phyloP scores from a whole-genome alignment of 352 stramenopile species.

The Thraustochytrium striatum region DNA sequence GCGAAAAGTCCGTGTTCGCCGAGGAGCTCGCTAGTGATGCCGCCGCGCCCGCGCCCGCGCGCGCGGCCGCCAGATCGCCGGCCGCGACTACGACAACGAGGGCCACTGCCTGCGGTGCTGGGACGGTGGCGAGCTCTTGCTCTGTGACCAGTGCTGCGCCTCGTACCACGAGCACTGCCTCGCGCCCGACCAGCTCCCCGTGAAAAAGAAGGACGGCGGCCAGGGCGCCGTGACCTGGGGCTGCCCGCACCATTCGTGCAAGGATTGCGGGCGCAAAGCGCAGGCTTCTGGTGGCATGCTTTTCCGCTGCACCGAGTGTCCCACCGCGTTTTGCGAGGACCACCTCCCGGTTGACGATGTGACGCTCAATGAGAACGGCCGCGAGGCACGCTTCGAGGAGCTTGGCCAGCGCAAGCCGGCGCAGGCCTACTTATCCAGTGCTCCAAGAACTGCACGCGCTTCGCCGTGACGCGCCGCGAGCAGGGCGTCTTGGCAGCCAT shows the following conservation, averaged over 20 bases:
- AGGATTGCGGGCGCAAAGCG: slow-evolving; percentile 11
- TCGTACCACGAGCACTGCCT: slow-evolving; percentile 49
- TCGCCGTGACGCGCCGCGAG: neutral
- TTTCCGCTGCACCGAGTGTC: slow-evolving; percentile 54
- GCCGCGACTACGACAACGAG: slow-evolving; percentile 50
- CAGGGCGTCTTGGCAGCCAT: slow-evolving; percentile 2
- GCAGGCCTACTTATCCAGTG: slow-evolving; percentile 50
- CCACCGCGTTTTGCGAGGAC: slow-evolving; percentile 55
- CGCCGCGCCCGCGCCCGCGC: neutral
- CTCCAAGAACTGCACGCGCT: slow-evolving; percentile 37
- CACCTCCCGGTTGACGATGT: slow-evolving; percentile 46
- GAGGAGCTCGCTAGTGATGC: neutral
- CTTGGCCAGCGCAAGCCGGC: slow-evolving; percentile 37
- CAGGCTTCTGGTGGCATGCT: slow-evolving; percentile 50
- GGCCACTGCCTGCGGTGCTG: slow-evolving; percentile 50
- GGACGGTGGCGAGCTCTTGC: slow-evolving; percentile 50
- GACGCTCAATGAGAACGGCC: slow-evolving; percentile 29
- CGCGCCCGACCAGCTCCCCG: slow-evolving; percentile 5
- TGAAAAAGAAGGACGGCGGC: slow-evolving; percentile 9
- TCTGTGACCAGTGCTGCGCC: slow-evolving; percentile 50
- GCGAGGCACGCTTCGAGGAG: slow-evolving; percentile 41
- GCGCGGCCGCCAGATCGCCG: slow-evolving; percentile 16
- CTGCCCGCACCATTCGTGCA: slow-evolving; percentile 48
- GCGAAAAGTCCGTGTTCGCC: neutral
- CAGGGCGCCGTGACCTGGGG: slow-evolving; percentile 11